Conservation (phyloP, 1,139 yeast species). For the Geotrichum citri-aurantii region DNA sequence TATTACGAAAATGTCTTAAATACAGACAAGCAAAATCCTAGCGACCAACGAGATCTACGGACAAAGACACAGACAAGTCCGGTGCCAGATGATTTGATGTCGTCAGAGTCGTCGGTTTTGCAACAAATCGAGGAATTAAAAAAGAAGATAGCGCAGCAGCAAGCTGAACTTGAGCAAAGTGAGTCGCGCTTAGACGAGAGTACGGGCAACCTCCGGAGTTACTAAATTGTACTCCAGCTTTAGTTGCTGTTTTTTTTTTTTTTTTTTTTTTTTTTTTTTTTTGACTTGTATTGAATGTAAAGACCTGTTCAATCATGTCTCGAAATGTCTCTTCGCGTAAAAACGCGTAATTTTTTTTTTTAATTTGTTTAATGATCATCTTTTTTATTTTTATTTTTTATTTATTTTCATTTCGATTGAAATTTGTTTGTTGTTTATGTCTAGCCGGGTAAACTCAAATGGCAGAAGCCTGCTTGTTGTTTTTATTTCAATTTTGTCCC, state of each 20-base stretch:
- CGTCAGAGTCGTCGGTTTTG: neutral
- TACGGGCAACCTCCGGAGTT: neutral
- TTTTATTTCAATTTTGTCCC: neutral
- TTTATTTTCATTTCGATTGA: too few species aligned
- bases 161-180: constrained; percentile 23
- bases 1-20: constrained; percentile 35
- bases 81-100: neutral
- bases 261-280: neutral
- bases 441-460: neutral
- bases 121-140: constrained; percentile 9
- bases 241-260: neutral
- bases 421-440: too few species aligned
- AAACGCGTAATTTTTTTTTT: neutral
- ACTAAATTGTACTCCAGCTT: neutral
- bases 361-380: neutral
- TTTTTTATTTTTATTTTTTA: too few species aligned
- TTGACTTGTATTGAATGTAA: neutral
- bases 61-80: neutral
- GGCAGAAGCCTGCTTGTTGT: neutral
- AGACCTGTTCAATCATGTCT: neutral
- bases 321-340: neutral
- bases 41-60: neutral
- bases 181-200: neutral
- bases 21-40: constrained; percentile 4
- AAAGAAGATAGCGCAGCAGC: constrained; percentile 27